phyloP scores from a whole-genome alignment of 1,139 yeast species.

The Candida sanyaensis region DNA sequence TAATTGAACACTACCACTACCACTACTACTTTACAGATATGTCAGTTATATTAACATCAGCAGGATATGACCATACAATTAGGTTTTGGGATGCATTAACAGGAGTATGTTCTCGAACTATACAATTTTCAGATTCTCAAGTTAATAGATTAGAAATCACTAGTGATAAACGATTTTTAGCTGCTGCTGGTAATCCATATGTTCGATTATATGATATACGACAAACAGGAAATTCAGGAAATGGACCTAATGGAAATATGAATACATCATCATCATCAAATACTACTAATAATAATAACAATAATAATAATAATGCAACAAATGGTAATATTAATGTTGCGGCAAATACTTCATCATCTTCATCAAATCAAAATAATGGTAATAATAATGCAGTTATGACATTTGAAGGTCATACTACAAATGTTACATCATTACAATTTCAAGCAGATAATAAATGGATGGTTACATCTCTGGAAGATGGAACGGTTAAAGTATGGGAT shows the following conservation, averaged over 20 bases:
- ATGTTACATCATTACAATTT: constrained; percentile 90
- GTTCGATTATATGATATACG: constrained; percentile 86
- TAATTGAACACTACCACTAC: no score
- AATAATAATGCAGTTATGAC: constrained; percentile 89
- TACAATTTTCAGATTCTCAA: constrained; percentile 93
- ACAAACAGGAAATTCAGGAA: constrained; percentile 43
- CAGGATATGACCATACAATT: constrained; percentile 96
- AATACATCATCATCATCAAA: constrained; percentile 15
- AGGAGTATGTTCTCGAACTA: constrained; percentile 94
- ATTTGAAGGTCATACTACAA: constrained; percentile 90
- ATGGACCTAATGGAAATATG: constrained; percentile 11
- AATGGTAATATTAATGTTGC: background rate
- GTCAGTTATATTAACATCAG: constrained; percentile 97
- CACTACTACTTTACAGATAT: constrained; percentile 37
- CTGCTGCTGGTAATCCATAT: constrained; percentile 91
- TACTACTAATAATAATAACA: no score
- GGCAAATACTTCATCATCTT: background rate
- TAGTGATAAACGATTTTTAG: constrained; percentile 84
- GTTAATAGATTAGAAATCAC: constrained; percentile 93
- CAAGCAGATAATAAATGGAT: constrained; percentile 97
- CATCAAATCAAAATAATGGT: constrained; percentile 26
- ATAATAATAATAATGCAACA: no score
- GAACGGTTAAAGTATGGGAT: constrained; percentile 98
- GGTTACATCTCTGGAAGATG: constrained; percentile 95
- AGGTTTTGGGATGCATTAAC: constrained; percentile 98